Evolutionary conservation across 208 protist genomes (phyloP).

Genomic region (Tritrichomonas foetus): DNA sequence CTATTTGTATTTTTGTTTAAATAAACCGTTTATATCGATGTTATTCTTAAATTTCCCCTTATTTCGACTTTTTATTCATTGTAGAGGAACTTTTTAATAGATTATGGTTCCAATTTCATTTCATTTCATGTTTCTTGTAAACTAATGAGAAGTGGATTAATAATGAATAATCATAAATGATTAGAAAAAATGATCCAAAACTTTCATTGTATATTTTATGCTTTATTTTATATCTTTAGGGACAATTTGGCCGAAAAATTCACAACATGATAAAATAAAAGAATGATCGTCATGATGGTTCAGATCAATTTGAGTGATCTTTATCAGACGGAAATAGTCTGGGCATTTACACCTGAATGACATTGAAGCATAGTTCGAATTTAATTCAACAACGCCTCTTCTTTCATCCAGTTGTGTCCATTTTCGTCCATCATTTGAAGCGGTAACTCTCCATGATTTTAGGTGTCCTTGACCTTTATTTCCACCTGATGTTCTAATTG

Average conservation of each 20-base stretch:
- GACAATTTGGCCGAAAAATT: neutral
- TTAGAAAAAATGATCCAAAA: no score
- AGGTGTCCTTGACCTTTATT: neutral
- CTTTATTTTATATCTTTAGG: neutral
- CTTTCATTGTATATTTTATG: no score
- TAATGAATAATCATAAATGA: no score
- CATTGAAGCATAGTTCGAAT: neutral
- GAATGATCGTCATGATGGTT: neutral
- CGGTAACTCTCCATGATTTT: neutral
- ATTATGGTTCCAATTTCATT: no score
- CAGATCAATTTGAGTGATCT: neutral
- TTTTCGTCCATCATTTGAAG: neutral
- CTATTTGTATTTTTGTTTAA: no score
- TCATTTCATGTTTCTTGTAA: no score
- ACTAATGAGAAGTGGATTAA: no score
- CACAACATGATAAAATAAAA: neutral
- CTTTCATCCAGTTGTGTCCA: neutral
- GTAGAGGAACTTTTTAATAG: no score
- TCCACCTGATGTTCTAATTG: neutral
- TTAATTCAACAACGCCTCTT: neutral
- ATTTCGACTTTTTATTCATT: no score
- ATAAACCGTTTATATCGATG: no score
- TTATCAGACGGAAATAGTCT: neutral
- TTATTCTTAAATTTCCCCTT: no score
- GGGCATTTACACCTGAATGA: neutral